A percentile compares a stretch with the other conserved stretches of the same genome.
Evolutionary conservation across 2,329 filamentous ascomycete genomes (phyloP).

Genomic region (Pseudopyricularia javanii): DNA sequence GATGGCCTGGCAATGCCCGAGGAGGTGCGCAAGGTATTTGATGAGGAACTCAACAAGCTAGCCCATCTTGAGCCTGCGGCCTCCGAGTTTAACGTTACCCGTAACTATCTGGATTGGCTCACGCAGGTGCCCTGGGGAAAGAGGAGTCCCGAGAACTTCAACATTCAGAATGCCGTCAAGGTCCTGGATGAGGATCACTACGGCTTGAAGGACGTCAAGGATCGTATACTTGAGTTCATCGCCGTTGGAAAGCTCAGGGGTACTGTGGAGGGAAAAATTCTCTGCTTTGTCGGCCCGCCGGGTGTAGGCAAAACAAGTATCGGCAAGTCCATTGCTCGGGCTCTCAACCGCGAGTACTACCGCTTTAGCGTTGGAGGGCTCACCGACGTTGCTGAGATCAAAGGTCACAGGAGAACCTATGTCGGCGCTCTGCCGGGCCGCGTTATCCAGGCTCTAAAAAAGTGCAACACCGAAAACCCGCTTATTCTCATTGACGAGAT

Average conservation of each 20-base stretch:
- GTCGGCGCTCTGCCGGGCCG: slow-evolving; percentile 90
- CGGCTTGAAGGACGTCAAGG: slow-evolving; percentile 94
- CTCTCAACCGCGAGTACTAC: slow-evolving; percentile 93
- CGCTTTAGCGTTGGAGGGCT: slow-evolving; percentile 94
- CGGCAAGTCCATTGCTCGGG: slow-evolving; percentile 92
- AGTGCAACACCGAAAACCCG: slow-evolving; percentile 97
- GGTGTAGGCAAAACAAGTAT: slow-evolving; percentile 99
- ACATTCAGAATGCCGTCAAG: slow-evolving; percentile 77
- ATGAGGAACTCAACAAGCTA: slow-evolving; percentile 95
- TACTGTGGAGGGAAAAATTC: slow-evolving; percentile 94
- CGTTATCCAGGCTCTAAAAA: slow-evolving; percentile 97
- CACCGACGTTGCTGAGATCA: slow-evolving; percentile 97
- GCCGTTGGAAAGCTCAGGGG: slow-evolving; percentile 94
- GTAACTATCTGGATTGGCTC: slow-evolving; percentile 97
- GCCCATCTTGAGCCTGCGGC: slow-evolving; percentile 90
- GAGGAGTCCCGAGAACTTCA: slow-evolving; percentile 91
- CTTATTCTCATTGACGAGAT: slow-evolving; percentile 94
- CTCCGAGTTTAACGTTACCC: slow-evolving; percentile 95
- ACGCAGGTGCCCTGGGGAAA: slow-evolving; percentile 98
- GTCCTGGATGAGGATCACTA: slow-evolving; percentile 96
- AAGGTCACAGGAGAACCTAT: slow-evolving; percentile 91
- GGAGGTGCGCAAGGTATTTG: slow-evolving; percentile 91
- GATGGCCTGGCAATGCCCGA: slow-evolving; percentile 93
- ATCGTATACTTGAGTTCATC: slow-evolving; percentile 95
- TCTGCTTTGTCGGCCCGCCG: slow-evolving; percentile 93